Evolutionary conservation across 352 stramenopile genomes (phyloP), one percentile per base, ranked within the genome.

Genomic region (Phytophthora pinifolia): DNA sequence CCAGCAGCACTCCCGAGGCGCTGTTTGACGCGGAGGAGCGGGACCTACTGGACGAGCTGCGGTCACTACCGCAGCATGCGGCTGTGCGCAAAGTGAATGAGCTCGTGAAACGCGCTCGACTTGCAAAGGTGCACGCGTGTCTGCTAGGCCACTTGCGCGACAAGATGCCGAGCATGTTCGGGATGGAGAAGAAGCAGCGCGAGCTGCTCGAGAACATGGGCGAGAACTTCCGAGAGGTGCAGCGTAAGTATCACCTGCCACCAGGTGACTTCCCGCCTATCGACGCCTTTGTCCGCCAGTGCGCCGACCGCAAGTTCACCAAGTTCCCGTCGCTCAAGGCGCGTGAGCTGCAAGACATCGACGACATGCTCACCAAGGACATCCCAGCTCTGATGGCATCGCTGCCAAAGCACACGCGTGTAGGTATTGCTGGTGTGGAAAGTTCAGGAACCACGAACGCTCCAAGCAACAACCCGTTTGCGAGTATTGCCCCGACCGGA

Each of bases 1-100:
- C 86, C 5, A 43, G 39, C 22, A 44, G 58, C 36, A 73, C 64
- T 9, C 64, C 64, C 0, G 64, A 73, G 30, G 81, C 88, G 20
- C 76, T 99, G 6, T 99, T 99, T 66, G 86, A 98, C 57, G 96
- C 90, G 25, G 97, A 99, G 65, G 87, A 99, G 69, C 87, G 91
- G 49, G 96, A 99, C 66, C 75, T 99, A 9, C 97, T 99, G 79
- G 96, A 89, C 31, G 97, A 99, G 61, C 70, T 99, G 20, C 85
- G 89, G 17, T 80, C 93, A n/a, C 65, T 99, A 25, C 97, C 97
- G 12, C 91, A 98, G 56, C 96, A 99, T 65, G 93, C 96, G 2
- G 96, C 97, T 3, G 88, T 99, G 50, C 86, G 96, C 58, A 93
- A 97, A 64, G 88, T 94, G 46, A 97, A 86, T 68, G 92, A 99